These are phyloP conservation scores for Boletellus deceptivus DNA, from an alignment of 1,284 basidiomycete species.

Conservation along the genomic window DNA sequence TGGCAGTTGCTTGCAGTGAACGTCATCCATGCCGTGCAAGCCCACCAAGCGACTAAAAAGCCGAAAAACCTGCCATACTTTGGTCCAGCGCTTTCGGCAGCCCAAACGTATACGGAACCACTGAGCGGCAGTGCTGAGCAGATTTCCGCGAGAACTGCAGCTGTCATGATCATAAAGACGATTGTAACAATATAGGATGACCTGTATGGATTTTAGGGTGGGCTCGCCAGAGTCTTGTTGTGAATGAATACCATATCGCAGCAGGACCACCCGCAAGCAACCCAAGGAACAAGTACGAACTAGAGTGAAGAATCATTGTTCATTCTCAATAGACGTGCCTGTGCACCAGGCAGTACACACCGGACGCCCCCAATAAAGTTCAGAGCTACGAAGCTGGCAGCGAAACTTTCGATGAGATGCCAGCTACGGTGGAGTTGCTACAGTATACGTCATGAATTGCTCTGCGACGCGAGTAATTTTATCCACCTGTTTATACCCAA, in stretches of 20 bases:
- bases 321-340: not conserved
- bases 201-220: slow-evolving; percentile 42
- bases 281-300: slow-evolving; percentile 77
- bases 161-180: slow-evolving; percentile 82
- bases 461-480: slow-evolving; percentile 1
- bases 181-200: slow-evolving; percentile 78
- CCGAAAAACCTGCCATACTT: slow-evolving; percentile 82
- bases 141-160: slow-evolving; percentile 80
- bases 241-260: slow-evolving; percentile 61
- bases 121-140: slow-evolving; percentile 83
- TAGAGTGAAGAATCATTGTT: slow-evolving; percentile 26
- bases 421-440: slow-evolving; percentile 83
- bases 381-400: slow-evolving; percentile 79
- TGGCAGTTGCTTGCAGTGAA: slow-evolving; percentile 83
- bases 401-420: slow-evolving; percentile 78
- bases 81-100: slow-evolving; percentile 82
- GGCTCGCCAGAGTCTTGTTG: not conserved
- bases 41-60: slow-evolving; percentile 88
- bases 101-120: slow-evolving; percentile 90
- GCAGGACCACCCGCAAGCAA: slow-evolving; percentile 81
- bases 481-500: slow-evolving; percentile 79
- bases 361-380: slow-evolving; percentile 85
- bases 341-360: slow-evolving; percentile 36
- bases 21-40: slow-evolving; percentile 87
- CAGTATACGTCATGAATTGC: slow-evolving; percentile 2